phyloP scores from a whole-genome alignment of 495 filamentous ascomycete species.

The Neurospora pannonica region DNA sequence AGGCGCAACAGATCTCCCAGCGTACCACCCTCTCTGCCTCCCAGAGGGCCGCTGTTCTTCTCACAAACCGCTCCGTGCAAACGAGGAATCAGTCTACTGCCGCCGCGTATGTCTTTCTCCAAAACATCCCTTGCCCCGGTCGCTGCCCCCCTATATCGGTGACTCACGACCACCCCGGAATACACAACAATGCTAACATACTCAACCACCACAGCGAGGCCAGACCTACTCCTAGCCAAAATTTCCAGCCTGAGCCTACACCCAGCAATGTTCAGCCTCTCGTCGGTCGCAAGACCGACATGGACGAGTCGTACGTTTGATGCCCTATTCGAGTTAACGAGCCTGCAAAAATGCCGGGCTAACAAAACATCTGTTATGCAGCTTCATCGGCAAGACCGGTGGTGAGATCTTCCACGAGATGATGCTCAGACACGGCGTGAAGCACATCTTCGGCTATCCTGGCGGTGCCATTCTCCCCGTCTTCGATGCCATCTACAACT shows the following conservation, averaged over 20 bases:
- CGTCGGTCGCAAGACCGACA: slow-evolving; percentile 48
- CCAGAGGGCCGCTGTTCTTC: slow-evolving; percentile 15
- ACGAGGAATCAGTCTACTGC: slow-evolving; percentile 29
- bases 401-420: slow-evolving; percentile 99
- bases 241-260: slow-evolving; percentile 52
- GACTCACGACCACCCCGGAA: slow-evolving; percentile 10
- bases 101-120: slow-evolving; percentile 8
- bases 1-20: slow-evolving; percentile 23
- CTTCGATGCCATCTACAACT: slow-evolving; percentile 77
- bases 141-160: not conserved
- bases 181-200: slow-evolving; percentile 12
- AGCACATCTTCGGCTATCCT: slow-evolving; percentile 80
- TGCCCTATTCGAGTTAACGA: too few species aligned
- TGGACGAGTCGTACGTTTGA: slow-evolving; percentile 63
- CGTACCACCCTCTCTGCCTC: slow-evolving; percentile 16
- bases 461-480: slow-evolving; percentile 77
- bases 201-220: slow-evolving; percentile 19
- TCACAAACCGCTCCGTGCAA: slow-evolving; percentile 15
- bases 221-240: slow-evolving; percentile 51
- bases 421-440: slow-evolving; percentile 88
- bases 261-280: slow-evolving; percentile 58
- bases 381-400: slow-evolving; percentile 90
- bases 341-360: too few species aligned
- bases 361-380: slow-evolving; percentile 24
- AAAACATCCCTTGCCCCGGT: not conserved